phyloP scores from a whole-genome alignment of 192 early-diverging fungal species.

The Pilobolus umbonatus region DNA sequence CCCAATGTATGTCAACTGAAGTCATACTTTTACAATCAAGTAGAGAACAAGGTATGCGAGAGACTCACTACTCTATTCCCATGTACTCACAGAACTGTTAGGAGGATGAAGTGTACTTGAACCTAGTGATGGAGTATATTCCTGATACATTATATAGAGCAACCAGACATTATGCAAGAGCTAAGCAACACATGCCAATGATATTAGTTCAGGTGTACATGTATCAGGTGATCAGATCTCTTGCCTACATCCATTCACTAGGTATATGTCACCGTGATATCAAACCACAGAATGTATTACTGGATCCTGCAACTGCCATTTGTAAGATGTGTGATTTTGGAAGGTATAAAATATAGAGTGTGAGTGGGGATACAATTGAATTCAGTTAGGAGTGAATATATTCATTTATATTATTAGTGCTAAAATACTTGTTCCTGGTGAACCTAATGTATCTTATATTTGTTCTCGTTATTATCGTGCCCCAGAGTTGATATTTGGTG shows the following conservation, averaged over 20 bases:
- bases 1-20: slow-evolving; percentile 89
- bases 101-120: slow-evolving; percentile 94
- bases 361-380: neutral
- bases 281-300: slow-evolving; percentile 96
- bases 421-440: slow-evolving; percentile 92
- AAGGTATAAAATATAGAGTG: slow-evolving; percentile 31
- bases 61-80: neutral
- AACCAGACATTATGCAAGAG: slow-evolving; percentile 81
- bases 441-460: slow-evolving; percentile 98
- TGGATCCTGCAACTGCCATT: slow-evolving; percentile 84
- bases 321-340: slow-evolving; percentile 99
- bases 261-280: slow-evolving; percentile 99
- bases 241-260: slow-evolving; percentile 95
- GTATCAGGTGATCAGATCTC: slow-evolving; percentile 96
- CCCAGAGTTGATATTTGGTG: slow-evolving; percentile 94
- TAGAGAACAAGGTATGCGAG: slow-evolving; percentile 63
- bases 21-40: slow-evolving; percentile 94
- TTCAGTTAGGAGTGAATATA: neutral
- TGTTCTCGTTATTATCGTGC: slow-evolving; percentile 97
- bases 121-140: slow-evolving; percentile 91
- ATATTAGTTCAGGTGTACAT: slow-evolving; percentile 93
- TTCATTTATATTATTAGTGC: slow-evolving; percentile 53
- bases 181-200: slow-evolving; percentile 92
- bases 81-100: slow-evolving; percentile 20
- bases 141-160: slow-evolving; percentile 96